These are phyloP conservation scores for Entophlyctis helioformis DNA, from an alignment of 192 early-diverging fungal genomes.

Conservation along the genomic window DNA sequence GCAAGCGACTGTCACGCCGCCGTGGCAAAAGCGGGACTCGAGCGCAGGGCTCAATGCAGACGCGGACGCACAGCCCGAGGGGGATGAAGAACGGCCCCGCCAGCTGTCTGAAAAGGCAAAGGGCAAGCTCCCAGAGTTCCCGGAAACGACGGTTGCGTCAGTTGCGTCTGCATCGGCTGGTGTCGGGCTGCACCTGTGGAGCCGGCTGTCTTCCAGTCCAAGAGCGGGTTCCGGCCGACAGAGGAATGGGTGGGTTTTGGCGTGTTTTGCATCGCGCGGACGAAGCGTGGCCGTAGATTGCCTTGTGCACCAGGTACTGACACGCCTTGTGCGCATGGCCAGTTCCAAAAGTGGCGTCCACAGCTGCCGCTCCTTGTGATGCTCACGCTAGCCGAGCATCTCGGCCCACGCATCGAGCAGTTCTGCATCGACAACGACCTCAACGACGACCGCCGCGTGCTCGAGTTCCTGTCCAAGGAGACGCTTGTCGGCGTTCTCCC, in stretches of 20 bases:
- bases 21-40: neutral
- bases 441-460: slow-evolving; percentile 47
- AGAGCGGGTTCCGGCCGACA: slow-evolving; percentile 54
- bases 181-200: slow-evolving; percentile 2
- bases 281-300: too few species aligned
- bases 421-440: slow-evolving; percentile 42
- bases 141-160: too few species aligned
- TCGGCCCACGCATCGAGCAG: slow-evolving; percentile 58
- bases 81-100: slow-evolving; percentile 13
- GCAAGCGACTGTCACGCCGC: neutral
- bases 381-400: slow-evolving; percentile 45
- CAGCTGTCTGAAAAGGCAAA: slow-evolving; percentile 66
- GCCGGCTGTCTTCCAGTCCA: slow-evolving; percentile 23
- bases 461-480: slow-evolving; percentile 37
- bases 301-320: too few species aligned
- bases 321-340: too few species aligned
- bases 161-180: too few species aligned
- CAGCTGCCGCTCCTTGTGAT: slow-evolving; percentile 62
- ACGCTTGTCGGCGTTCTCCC: slow-evolving; percentile 39
- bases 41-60: neutral
- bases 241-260: slow-evolving; percentile 49
- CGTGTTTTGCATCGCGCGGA: neutral
- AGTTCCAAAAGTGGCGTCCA: slow-evolving; percentile 51
- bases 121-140: slow-evolving; percentile 54
- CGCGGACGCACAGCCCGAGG: neutral